Evolutionary conservation across 163 green algal genomes (phyloP).

Genomic region (Picocystis sp.): DNA sequence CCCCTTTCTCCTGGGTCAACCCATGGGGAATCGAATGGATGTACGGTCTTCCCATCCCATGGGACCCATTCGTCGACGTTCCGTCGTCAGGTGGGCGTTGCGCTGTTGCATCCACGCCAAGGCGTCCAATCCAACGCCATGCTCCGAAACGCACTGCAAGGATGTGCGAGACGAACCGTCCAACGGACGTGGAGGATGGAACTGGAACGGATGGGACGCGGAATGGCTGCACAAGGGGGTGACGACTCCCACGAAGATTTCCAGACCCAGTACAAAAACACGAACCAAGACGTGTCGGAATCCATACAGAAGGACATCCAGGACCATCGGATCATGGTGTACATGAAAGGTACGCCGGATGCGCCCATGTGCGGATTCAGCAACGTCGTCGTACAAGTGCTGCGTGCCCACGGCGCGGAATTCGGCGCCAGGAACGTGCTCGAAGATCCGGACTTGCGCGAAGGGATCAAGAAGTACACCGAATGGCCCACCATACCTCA

Average conservation of each 20-base stretch:
- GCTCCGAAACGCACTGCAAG: no score
- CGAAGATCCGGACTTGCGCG: slow-evolving; percentile 56
- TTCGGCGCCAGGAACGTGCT: slow-evolving; percentile 79
- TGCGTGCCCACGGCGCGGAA: slow-evolving; percentile 71
- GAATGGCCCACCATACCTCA: slow-evolving; percentile 74
- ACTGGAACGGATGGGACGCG: no score
- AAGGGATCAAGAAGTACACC: slow-evolving; percentile 85
- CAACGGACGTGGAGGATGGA: no score
- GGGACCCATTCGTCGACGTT: no score
- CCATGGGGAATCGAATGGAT: no score
- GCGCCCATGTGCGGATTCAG: slow-evolving; percentile 84
- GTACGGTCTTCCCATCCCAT: no score
- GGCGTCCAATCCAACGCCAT: no score
- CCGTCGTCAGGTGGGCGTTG: no score
- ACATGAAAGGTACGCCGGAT: slow-evolving; percentile 85
- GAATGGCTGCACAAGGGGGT: no score
- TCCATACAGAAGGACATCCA: slow-evolving; percentile 61
- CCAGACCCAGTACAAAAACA: slow-evolving; percentile 54
- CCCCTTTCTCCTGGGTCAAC: no score
- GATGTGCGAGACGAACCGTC: no score
- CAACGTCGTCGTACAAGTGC: slow-evolving; percentile 67
- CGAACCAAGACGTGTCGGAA: slow-evolving; percentile 22
- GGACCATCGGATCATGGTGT: slow-evolving; percentile 70
- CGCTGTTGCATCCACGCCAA: no score
- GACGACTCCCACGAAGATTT: slow-evolving; percentile 73